Percentiles rank a stretch among this genome's conserved stretches.
Conservation (phyloP, 129 eudicot species). For the Pittosporum tobira region DNA sequence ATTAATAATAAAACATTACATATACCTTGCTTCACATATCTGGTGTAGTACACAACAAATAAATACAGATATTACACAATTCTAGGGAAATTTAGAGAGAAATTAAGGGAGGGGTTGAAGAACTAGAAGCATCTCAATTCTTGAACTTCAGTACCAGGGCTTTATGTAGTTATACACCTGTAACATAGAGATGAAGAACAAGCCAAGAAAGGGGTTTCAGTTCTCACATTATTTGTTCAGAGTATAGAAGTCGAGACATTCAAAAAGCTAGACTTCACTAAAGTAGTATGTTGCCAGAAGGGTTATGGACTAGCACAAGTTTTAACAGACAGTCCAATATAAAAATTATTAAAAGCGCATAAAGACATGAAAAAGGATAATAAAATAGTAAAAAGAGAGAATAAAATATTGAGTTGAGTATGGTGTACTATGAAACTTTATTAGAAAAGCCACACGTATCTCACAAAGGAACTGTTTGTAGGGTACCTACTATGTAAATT, state of each 20-base stretch:
- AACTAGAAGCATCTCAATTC: background rate
- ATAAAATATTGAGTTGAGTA: constrained; percentile 14
- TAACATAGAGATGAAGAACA: background rate
- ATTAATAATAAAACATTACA: background rate
- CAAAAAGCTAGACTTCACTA: background rate
- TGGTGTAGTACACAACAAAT: background rate
- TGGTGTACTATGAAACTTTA: no score
- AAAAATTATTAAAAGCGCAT: background rate
- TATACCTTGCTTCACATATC: background rate
- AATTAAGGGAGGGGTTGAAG: background rate
- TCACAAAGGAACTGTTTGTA: no score
- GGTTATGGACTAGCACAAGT: background rate
- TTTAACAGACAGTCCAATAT: no score
- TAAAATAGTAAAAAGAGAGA: background rate
- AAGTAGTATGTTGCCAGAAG: background rate
- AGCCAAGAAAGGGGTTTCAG: background rate
- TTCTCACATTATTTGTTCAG: background rate
- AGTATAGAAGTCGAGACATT: background rate
- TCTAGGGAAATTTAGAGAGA: background rate
- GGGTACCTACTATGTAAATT: background rate
- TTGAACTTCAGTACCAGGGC: background rate
- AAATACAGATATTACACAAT: background rate
- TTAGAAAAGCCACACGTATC: no score
- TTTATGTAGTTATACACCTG: constrained; percentile 3
- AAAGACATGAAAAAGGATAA: background rate